phyloP scores from a whole-genome alignment of 345 rosid species.

The Viola odorata region DNA sequence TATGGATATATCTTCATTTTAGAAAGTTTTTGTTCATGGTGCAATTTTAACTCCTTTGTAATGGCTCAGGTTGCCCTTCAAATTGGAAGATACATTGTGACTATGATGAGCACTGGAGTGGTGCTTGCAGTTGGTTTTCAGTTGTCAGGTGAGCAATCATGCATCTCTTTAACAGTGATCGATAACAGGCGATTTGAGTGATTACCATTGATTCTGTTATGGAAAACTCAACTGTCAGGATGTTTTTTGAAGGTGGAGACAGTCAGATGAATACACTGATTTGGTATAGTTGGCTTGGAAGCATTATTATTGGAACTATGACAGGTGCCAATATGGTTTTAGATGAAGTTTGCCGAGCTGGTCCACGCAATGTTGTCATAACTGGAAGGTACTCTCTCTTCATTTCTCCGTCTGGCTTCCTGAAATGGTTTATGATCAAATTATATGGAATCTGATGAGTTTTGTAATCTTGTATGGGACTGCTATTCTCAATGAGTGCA shows the following conservation, averaged over 20 bases:
- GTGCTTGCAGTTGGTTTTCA: conserved; percentile 78
- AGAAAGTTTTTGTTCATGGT: background rate
- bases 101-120: conserved; percentile 92
- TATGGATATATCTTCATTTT: background rate
- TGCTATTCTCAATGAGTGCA: background rate
- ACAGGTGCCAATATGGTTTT: conserved; percentile 86
- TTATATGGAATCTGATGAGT: background rate
- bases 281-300: conserved; percentile 99
- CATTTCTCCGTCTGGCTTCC: background rate
- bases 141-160: conserved; percentile 58
- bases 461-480: background rate
- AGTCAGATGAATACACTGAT: conserved; percentile 68
- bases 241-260: conserved; percentile 63
- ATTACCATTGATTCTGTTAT: background rate
- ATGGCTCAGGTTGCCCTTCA: conserved; percentile 62
- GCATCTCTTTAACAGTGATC: conserved; percentile 2
- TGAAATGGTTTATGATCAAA: conserved; percentile 3
- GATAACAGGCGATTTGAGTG: background rate
- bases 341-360: conserved; percentile 88
- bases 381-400: conserved; percentile 72
- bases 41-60: background rate
- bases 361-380: conserved; percentile 88
- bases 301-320: conserved; percentile 90
- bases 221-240: conserved; percentile 16
- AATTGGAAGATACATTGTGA: conserved; percentile 86